A percentile compares a stretch with the other conserved stretches of the same genome.
These are phyloP conservation scores for Eucalyptus cladocalyx DNA, from an alignment of 345 rosid genomes.

Conservation along the genomic window DNA sequence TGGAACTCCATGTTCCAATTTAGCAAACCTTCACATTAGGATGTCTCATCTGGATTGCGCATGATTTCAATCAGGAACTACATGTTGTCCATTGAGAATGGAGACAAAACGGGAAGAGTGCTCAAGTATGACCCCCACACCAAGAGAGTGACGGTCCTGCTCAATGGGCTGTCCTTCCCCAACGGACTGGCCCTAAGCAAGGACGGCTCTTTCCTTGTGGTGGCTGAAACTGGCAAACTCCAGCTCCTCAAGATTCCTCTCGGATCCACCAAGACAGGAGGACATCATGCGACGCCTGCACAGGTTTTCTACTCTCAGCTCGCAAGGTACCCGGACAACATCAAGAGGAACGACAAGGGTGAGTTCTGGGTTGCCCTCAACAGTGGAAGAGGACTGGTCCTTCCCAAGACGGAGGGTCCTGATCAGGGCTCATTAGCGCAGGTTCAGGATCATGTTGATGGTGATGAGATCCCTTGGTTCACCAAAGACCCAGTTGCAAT, in stretches of 20 bases:
- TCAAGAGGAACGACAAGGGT: conserved; percentile 22
- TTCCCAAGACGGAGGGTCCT: neutral
- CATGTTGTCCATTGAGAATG: neutral
- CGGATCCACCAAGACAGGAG: neutral
- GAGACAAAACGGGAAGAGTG: conserved; percentile 31
- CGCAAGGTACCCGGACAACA: conserved; percentile 24
- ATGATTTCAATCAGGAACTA: conserved; percentile 3
- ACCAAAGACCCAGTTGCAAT: conserved; percentile 21
- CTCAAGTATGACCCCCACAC: conserved; percentile 19
- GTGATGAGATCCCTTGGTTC: neutral
- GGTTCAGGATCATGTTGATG: neutral
- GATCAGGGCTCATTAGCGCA: neutral
- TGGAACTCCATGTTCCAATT: neutral
- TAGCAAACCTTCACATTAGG: neutral
- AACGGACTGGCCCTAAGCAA: conserved; percentile 40
- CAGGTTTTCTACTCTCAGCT: conserved; percentile 4
- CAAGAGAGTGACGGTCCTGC: conserved; percentile 11
- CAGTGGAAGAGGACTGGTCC: conserved; percentile 13
- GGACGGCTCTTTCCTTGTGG: conserved; percentile 21
- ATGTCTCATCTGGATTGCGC: neutral
- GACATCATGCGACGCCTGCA: neutral
- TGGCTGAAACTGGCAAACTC: conserved; percentile 13
- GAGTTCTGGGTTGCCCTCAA: conserved; percentile 57
- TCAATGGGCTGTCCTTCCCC: conserved; percentile 18
- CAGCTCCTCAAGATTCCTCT: conserved; percentile 7